A percentile compares a stretch with the other conserved stretches of the same genome.
Evolutionary conservation across 2,329 filamentous ascomycete genomes (phyloP).

Genomic region (Xylariales sp.): DNA sequence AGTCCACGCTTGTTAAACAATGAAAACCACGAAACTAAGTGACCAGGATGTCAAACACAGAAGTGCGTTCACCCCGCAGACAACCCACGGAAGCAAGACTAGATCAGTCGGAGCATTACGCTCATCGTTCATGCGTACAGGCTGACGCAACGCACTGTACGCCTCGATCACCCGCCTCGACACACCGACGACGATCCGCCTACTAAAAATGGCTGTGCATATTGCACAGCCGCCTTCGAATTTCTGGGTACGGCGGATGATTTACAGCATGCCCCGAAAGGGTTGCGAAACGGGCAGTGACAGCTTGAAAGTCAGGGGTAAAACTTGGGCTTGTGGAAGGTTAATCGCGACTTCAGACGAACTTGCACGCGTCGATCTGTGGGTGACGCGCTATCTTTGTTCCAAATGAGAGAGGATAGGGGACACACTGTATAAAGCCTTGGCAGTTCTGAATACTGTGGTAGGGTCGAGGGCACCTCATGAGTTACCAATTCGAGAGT

Average conservation of each 20-base stretch:
- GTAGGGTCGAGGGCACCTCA: no score
- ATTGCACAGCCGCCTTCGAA: neutral
- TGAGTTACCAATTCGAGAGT: no score
- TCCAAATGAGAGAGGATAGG: conserved; percentile 2
- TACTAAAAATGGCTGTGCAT: neutral
- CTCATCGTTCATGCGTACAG: neutral
- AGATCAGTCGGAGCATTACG: neutral
- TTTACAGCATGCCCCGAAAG: neutral
- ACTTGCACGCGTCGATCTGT: conserved; percentile 7
- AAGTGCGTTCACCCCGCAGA: no score
- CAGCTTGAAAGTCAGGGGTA: neutral
- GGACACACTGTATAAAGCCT: no score
- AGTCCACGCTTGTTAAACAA: no score
- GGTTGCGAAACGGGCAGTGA: neutral
- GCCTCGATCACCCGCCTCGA: neutral
- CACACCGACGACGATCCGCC: neutral
- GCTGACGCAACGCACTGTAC: neutral
- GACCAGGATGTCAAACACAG: no score
- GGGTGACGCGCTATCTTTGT: conserved; percentile 4
- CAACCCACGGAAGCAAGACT: neutral
- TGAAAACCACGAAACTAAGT: no score
- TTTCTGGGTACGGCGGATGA: neutral
- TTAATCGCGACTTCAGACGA: conserved; percentile 4
- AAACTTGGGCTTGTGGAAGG: neutral
- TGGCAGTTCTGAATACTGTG: no score